A percentile compares a stretch with the other conserved stretches of the same genome.
These are phyloP conservation scores for Oropetium thomaeum DNA, from an alignment of 176 grass and related monocot species.

Conservation along the genomic window DNA sequence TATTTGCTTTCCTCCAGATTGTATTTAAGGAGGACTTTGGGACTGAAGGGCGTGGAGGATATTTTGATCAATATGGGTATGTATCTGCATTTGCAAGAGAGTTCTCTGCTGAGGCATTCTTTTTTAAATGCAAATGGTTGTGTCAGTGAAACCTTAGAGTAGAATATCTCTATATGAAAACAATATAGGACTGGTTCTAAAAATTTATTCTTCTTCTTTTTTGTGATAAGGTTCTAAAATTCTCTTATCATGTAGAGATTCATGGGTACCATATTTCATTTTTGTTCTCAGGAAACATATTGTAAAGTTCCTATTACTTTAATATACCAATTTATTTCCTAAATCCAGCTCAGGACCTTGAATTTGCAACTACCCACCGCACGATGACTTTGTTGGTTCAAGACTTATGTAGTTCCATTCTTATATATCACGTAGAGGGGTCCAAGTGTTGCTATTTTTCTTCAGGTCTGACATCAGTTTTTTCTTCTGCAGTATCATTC, in stretches of 20 bases:
- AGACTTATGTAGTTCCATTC: not conserved
- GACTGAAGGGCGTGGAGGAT: constrained; percentile 89
- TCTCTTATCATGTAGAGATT: not conserved
- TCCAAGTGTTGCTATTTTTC: not conserved
- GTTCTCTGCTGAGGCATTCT: constrained; percentile 4
- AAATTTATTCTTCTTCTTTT: too few species aligned
- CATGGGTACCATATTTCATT: not conserved
- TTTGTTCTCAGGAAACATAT: not conserved
- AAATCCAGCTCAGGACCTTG: not conserved
- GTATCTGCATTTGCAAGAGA: not conserved
- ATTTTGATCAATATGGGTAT: constrained; percentile 98
- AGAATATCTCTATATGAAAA: not conserved
- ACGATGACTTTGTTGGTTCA: not conserved
- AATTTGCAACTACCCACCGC: not conserved
- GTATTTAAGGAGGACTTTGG: constrained; percentile 94
- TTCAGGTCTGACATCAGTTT: constrained; percentile 1
- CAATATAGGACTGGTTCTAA: not conserved
- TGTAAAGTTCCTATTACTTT: not conserved
- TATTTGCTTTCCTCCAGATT: constrained; percentile 55
- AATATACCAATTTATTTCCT: constrained; percentile 2
- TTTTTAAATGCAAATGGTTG: not conserved
- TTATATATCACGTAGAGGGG: not conserved
- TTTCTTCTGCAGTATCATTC: constrained; percentile 82
- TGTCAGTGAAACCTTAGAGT: not conserved
- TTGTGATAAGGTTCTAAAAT: too few species aligned